These are phyloP conservation scores for Aspergillus taichungensis DNA, from an alignment of 495 filamentous ascomycete species.

Conservation along the genomic window DNA sequence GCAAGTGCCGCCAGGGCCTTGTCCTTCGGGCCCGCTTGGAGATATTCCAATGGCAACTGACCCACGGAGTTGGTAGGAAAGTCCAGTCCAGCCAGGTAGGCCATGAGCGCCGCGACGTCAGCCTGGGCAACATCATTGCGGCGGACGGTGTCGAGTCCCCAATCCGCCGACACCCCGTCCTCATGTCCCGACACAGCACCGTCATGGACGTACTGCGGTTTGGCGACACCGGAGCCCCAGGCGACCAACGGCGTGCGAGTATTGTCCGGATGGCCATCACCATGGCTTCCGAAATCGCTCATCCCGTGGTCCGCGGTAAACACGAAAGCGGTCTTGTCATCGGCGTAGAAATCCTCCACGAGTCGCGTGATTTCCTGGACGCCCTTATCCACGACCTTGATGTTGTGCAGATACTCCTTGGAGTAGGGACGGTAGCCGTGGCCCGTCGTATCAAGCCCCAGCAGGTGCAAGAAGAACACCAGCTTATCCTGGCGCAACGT, in stretches of 20 bases:
- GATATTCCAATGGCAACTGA: conserved; percentile 76
- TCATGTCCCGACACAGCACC: conserved; percentile 67
- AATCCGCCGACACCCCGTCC: conserved; percentile 87
- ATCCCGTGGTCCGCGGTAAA: conserved; percentile 99
- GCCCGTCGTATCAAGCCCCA: conserved; percentile 92
- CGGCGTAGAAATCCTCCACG: conserved; percentile 84
- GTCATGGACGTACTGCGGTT: conserved; percentile 48
- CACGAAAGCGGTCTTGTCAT: conserved; percentile 86
- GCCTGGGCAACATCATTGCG: conserved; percentile 91
- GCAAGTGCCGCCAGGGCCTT: conserved; percentile 82
- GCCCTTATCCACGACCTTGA: conserved; percentile 88
- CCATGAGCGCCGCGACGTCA: conserved; percentile 94
- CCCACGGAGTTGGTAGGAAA: conserved; percentile 97
- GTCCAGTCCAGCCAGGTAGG: conserved; percentile 81
- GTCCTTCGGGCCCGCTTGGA: conserved; percentile 58
- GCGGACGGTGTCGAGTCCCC: conserved; percentile 70
- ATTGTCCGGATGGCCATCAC: conserved; percentile 96
- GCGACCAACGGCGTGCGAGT: conserved; percentile 88
- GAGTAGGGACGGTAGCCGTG: conserved; percentile 88
- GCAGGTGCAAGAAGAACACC: conserved; percentile 93
- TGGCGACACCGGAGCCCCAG: conserved; percentile 90
- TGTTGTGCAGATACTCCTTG: conserved; percentile 88
- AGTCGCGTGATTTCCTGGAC: conserved; percentile 72
- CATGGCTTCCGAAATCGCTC: conserved; percentile 97
- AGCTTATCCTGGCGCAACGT: conserved; percentile 73